These are phyloP conservation scores for Corylus americana DNA, from an alignment of 306 rosid genomes.

Conservation along the genomic window DNA sequence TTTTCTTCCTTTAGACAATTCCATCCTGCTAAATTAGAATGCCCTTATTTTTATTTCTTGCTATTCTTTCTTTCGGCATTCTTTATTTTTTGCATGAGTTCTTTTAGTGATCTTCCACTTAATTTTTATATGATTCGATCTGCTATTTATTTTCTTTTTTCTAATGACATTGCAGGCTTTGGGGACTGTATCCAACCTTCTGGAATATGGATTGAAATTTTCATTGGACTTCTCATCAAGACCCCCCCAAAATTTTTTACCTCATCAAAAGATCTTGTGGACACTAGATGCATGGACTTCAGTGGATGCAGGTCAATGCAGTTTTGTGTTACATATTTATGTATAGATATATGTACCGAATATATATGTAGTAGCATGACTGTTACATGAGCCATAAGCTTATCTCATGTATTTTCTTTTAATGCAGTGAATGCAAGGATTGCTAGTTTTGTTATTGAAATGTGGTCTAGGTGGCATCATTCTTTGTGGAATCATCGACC, in stretches of 20 bases:
- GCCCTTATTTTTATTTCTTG: neutral
- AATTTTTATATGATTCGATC: constrained; percentile 2
- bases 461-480: constrained; percentile 97
- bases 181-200: constrained; percentile 33
- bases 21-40: neutral
- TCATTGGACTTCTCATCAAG: constrained; percentile 75
- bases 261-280: constrained; percentile 83
- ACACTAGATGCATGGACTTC: constrained; percentile 52
- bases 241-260: constrained; percentile 81
- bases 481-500: constrained; percentile 70
- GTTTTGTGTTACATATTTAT: neutral
- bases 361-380: neutral
- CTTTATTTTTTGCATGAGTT: neutral
- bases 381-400: constrained; percentile 11
- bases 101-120: neutral
- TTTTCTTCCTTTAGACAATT: neutral
- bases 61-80: neutral
- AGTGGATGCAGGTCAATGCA: constrained; percentile 62
- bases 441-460: constrained; percentile 66
- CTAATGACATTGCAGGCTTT: constrained; percentile 38
- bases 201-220: constrained; percentile 57
- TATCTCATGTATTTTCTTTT: constrained; percentile 10
- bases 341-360: neutral
- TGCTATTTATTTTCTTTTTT: constrained; percentile 22
- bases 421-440: constrained; percentile 52